Evolutionary conservation across 139 green algal species (phyloP).

Genomic region (Coelastrella sp.): DNA sequence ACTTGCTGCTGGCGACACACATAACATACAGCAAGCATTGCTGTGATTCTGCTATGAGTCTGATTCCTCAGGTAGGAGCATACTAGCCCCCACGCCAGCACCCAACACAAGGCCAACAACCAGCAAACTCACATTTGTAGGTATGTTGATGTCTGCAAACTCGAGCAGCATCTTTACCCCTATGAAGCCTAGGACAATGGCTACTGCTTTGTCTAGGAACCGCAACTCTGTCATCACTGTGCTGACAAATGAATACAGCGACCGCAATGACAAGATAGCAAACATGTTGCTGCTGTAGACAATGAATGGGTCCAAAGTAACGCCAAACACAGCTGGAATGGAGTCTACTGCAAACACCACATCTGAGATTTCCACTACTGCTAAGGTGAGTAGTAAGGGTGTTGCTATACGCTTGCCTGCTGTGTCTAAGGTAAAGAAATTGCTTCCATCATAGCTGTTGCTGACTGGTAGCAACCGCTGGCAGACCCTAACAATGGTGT

Average conservation of each 20-base stretch:
- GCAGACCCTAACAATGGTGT: slow-evolving; percentile 84
- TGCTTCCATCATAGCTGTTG: slow-evolving; percentile 88
- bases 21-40: not conserved
- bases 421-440: slow-evolving; percentile 85
- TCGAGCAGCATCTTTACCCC: slow-evolving; percentile 87
- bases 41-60: too few relatives aligned
- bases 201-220: slow-evolving; percentile 89
- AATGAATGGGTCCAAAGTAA: slow-evolving; percentile 97
- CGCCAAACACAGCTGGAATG: slow-evolving; percentile 88
- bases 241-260: slow-evolving; percentile 80
- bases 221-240: slow-evolving; percentile 66
- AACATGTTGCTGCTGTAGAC: slow-evolving; percentile 97
- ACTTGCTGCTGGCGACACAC: not conserved
- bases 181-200: slow-evolving; percentile 89
- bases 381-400: slow-evolving; percentile 92
- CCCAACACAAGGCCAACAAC: slow-evolving; percentile 79
- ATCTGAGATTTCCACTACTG: slow-evolving; percentile 94
- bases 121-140: slow-evolving; percentile 79
- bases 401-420: slow-evolving; percentile 67
- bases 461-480: slow-evolving; percentile 75
- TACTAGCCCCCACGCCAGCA: slow-evolving; percentile 78
- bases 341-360: slow-evolving; percentile 96
- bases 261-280: slow-evolving; percentile 87
- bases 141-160: slow-evolving; percentile 78
- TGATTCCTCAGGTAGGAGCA: slow-evolving; percentile 59